Evolutionary conservation across 129 eudicot species (phyloP), one percentile per base, ranked within the genome.

Genomic region (Centaurea solstitialis): DNA sequence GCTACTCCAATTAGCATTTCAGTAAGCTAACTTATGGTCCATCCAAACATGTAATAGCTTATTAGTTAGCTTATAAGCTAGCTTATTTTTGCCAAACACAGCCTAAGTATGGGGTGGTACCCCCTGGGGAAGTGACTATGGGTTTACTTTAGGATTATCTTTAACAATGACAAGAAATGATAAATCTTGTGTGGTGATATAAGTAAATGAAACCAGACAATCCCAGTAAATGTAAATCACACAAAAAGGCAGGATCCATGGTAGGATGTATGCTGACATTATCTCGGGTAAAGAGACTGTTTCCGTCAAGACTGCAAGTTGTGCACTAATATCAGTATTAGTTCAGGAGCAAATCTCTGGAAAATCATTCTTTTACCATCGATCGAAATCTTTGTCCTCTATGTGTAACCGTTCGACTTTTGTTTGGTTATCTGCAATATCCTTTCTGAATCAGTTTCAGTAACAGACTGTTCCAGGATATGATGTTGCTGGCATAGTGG

Each of bases 401-500:
- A 62, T 20, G 12, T 7, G 26, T 62, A 6, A 21, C 8, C 4
- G 12, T 62, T 62, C 26, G 4, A 8, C 68, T 59, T 37, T 18
- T 23, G 17, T 13, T 40, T 40, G 17, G 9, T n/a, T 70, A 35
- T n/a, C 74, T 70, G 15, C 57, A 17, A 75, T 45, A 22, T 75
- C 8, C 73, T 15, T 13, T 73, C 73, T 74, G 68, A 70, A 26
- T 41, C 53, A 20, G 24, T 78, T 22, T 59, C 21, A 70, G 37
- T 30, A 71, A 77, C 85, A 85, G 88, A 75, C 77, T 62, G 88
- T 85, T 65, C 88, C 88, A 30, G 88, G 88, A 4, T 85, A 85
- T 47, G 88, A 85, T 80, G 85, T 85, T 72, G 88, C 88, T 26
- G 88, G 88, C 17, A 79, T 85, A 24, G 85, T 85, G 71, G 82